Base-by-base conservation (phyloP, 2,329 filamentous ascomycete genomes). In the Knufia petricola region DNA sequence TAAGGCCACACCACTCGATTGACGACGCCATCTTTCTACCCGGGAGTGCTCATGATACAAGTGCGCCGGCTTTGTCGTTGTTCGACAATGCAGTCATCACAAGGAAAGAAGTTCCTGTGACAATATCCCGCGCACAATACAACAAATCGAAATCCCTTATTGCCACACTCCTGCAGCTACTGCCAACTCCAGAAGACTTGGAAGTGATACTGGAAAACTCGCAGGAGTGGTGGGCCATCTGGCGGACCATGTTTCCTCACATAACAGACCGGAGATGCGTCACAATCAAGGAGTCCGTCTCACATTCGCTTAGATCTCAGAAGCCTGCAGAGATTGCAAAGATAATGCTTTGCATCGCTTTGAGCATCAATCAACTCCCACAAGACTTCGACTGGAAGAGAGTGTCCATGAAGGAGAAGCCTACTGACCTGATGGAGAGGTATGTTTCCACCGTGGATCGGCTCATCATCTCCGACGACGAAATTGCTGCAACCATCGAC, bases 401-500 rank as follows among this genome's bases (percentile, higher is more conserved):
- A 59, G 64, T 58, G 52, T 50, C 59, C 63, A 53, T 63, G 50
- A 61, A 68, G 61, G 54, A 69, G 58, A 50, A 67, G 57, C 66
- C 67, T 20, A 64, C 68, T 13, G 63, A 69, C 21, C 64, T 73
- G 38, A 62, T 74, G 17, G 68, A 74, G 34, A 61, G 62, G 3
- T 75, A 72, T 53, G 62, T 75, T 34, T 64, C 66, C 20, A 62
- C 66, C 15, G 69, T 75, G 13, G 68, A 75, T 42, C 65, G 63
- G 13, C 65, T 74, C 53, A 68, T 79, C 13, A 59, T 72, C 10
- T 64, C 66, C 10, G 70, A 75, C 46, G 73, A 76, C 47, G 69
- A 75, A 41, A 70, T 70, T 49, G 67, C 69, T 12, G 69, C 70
- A 8, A 75, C 69, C 1, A 55, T 78, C 0, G 70, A 77, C 43